Evolutionary conservation across 139 green algal species (phyloP), one percentile per base, ranked within the genome.

Genomic region (Closterium sp.): DNA sequence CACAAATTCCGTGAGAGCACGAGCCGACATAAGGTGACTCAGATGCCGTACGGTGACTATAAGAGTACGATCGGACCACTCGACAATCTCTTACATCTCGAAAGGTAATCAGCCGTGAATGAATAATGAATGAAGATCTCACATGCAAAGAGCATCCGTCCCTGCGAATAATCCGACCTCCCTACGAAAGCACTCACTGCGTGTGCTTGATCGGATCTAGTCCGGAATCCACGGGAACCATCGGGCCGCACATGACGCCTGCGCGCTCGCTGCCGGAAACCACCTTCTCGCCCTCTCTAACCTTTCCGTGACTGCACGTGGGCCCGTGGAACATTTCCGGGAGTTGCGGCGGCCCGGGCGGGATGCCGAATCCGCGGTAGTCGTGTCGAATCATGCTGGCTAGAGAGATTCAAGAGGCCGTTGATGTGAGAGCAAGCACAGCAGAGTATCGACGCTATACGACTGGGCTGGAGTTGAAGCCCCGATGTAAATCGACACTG

Each of bases 311-410:
- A 9, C 62, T 24, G 19, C 19, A 24, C 62, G 62, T 24, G 62
- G 62, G 62, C 7, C 62, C 17, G 62, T 79, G 62, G 19, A 79
- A 79, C 62, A 79, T 79, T 24, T 79, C 62, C 62, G 62, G 62
- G 62, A 90, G 88, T 9, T 86, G 30, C 9, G 88, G 88, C 9
- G 29, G 88, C 27, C 88, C 88, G 11, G 88, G 88, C 29, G 88
- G 88, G 30, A 30, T 38, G 88, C 29, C 88, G 29, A 90, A 90
- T 50, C 88, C 88, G 29, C 70, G 62, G 28, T 90, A 90, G n/a
- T 62, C 38, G 27, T 86, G 88, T 24, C 62, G 62, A 24, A 79
- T 79, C 62, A 79, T 79, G 62, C 62, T 79, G 62, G 13, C 19
- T 79, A 4, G 62, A 24, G 62, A 79, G 62, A 79, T 79, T 79